Evolutionary conservation across 2,329 filamentous ascomycete species (phyloP).

Genomic region (Calcarisporium arbuscula): DNA sequence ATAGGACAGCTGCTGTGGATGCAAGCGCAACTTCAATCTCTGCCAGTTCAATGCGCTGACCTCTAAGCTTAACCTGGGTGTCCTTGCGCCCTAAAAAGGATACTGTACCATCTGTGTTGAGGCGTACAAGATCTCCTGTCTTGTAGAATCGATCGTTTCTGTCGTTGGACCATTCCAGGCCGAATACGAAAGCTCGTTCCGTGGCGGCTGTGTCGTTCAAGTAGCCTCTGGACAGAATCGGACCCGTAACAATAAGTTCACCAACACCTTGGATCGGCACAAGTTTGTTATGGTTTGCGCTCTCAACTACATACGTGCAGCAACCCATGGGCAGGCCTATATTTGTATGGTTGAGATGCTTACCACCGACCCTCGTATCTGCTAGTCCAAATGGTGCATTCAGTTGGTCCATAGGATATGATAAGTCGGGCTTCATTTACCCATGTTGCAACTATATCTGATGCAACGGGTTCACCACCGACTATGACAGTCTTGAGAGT

Average conservation of each 20-base stretch:
- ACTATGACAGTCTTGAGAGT: constrained; percentile 4
- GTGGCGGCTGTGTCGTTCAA: not conserved
- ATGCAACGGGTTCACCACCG: constrained; percentile 22
- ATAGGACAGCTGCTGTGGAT: too few species aligned
- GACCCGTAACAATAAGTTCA: constrained; percentile 19
- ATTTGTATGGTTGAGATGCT: too few species aligned
- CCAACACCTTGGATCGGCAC: constrained; percentile 16
- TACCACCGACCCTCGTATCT: too few species aligned
- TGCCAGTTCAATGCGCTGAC: constrained; percentile 43
- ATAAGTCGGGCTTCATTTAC: constrained; percentile 1
- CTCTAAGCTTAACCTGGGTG: constrained; percentile 52
- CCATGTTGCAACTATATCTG: constrained; percentile 12
- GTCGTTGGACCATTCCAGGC: not conserved
- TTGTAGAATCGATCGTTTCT: constrained; percentile 29
- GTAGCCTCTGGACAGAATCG: constrained; percentile 15
- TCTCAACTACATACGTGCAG: not conserved
- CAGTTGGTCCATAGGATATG: constrained; percentile 13
- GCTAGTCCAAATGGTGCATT: too few species aligned
- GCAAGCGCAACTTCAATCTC: constrained; percentile 7
- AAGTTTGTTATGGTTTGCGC: constrained; percentile 3
- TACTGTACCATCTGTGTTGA: constrained; percentile 33
- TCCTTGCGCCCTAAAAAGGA: constrained; percentile 48
- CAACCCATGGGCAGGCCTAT: too few species aligned
- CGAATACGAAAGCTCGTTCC: too few species aligned
- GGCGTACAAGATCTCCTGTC: constrained; percentile 42